phyloP scores from a whole-genome alignment of 148 eudicot genomes.

The Fallopia convolvulus region DNA sequence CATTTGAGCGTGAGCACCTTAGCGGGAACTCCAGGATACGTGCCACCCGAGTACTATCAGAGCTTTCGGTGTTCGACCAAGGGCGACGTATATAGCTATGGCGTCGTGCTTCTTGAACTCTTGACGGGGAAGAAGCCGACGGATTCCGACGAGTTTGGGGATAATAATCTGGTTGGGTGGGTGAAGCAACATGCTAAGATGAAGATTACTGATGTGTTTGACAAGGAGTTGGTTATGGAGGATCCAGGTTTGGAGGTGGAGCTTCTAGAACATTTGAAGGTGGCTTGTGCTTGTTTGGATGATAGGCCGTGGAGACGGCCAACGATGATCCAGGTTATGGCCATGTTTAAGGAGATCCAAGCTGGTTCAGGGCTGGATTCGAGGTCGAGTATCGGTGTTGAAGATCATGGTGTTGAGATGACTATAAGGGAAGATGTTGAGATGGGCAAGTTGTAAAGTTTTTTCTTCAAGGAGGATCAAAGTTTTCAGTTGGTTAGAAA shows the following conservation, averaged over 20 bases:
- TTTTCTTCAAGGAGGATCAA: not conserved
- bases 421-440: not conserved
- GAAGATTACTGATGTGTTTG: conserved; percentile 62
- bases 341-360: conserved; percentile 86
- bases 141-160: conserved; percentile 81
- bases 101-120: conserved; percentile 77
- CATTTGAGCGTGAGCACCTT: conserved; percentile 87
- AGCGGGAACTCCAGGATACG: conserved; percentile 90
- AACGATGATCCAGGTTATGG: conserved; percentile 97
- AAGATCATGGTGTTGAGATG: not conserved
- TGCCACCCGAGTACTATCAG: conserved; percentile 82
- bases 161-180: conserved; percentile 91
- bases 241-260: conserved; percentile 63
- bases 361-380: conserved; percentile 77
- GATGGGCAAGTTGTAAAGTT: not conserved
- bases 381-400: not conserved
- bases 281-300: conserved; percentile 79
- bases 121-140: conserved; percentile 75
- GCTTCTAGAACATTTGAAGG: conserved; percentile 61
- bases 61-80: conserved; percentile 66
- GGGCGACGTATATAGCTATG: conserved; percentile 92
- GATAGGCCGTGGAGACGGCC: conserved; percentile 75
- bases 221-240: conserved; percentile 49
- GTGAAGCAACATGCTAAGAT: conserved; percentile 59
- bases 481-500: not conserved